Evolutionary conservation across 2,329 filamentous ascomycete species (phyloP).

Genomic region (Didymosphaeria variabile): DNA sequence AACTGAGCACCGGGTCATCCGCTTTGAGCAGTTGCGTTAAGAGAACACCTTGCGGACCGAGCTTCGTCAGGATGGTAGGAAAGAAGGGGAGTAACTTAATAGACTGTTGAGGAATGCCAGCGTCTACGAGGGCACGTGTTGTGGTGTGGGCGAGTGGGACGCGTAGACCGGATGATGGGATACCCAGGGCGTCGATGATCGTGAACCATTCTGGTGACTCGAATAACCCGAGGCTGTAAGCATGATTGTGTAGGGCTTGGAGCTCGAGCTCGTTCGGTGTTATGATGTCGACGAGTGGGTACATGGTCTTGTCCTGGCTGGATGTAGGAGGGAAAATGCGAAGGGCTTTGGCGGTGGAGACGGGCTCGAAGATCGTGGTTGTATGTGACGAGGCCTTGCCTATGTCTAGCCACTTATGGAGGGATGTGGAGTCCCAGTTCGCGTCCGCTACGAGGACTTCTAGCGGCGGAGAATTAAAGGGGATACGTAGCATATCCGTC

Average conservation of each 20-base stretch:
- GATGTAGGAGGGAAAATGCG: slow-evolving; percentile 66
- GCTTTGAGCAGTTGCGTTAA: slow-evolving; percentile 74
- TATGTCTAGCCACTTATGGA: slow-evolving; percentile 73
- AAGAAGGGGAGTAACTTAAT: slow-evolving; percentile 90
- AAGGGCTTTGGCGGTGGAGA: slow-evolving; percentile 80
- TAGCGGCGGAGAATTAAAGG: slow-evolving; percentile 24
- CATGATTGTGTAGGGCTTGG: slow-evolving; percentile 77
- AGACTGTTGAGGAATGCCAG: slow-evolving; percentile 82
- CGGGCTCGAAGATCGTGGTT: slow-evolving; percentile 82
- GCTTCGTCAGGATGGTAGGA: slow-evolving; percentile 83
- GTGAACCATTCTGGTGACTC: slow-evolving; percentile 78
- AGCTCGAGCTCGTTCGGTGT: slow-evolving; percentile 89
- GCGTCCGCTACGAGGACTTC: slow-evolving; percentile 72
- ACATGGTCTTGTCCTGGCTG: slow-evolving; percentile 69
- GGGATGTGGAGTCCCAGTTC: slow-evolving; percentile 77
- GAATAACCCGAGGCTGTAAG: slow-evolving; percentile 72
- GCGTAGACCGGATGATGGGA: slow-evolving; percentile 73
- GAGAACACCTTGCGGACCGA: slow-evolving; percentile 79
- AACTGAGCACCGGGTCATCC: slow-evolving; percentile 73
- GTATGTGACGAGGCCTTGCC: slow-evolving; percentile 58
- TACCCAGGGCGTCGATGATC: slow-evolving; percentile 80
- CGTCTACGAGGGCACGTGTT: slow-evolving; percentile 72
- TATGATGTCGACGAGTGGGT: slow-evolving; percentile 79
- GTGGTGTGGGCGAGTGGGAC: slow-evolving; percentile 77
- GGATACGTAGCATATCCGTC: slow-evolving; percentile 21